These are phyloP conservation scores for Gossypium aridum DNA, from an alignment of 441 rosid species.

Conservation along the genomic window DNA sequence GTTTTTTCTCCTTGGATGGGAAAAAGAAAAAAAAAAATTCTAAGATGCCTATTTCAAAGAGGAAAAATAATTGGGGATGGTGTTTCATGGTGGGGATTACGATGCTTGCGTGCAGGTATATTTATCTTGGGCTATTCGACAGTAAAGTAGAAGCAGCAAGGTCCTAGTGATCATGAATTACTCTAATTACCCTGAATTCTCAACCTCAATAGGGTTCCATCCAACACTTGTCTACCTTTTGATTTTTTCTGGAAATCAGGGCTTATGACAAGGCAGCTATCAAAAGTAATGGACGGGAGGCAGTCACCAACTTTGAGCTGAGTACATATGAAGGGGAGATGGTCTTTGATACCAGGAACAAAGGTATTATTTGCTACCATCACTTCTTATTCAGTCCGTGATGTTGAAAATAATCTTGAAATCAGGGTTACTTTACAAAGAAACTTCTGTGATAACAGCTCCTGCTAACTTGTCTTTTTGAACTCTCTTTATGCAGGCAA, in stretches of 20 bases:
- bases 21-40: slow-evolving; percentile 5
- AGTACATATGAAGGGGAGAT: slow-evolving; percentile 59
- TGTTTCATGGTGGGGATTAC: slow-evolving; percentile 55
- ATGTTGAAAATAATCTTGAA: neutral
- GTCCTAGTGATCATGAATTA: slow-evolving; percentile 69
- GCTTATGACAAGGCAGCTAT: slow-evolving; percentile 95
- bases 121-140: slow-evolving; percentile 72
- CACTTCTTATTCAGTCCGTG: neutral
- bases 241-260: slow-evolving; percentile 61
- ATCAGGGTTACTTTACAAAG: neutral
- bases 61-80: slow-evolving; percentile 42
- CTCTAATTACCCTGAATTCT: slow-evolving; percentile 42
- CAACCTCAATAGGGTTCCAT: slow-evolving; percentile 36
- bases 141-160: slow-evolving; percentile 93
- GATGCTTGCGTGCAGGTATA: slow-evolving; percentile 75
- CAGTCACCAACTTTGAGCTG: slow-evolving; percentile 64
- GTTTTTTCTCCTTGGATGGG: slow-evolving; percentile 17
- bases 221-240: slow-evolving; percentile 45
- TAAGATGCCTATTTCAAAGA: slow-evolving; percentile 33
- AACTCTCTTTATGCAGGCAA: slow-evolving; percentile 31
- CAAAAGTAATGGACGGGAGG: slow-evolving; percentile 59
- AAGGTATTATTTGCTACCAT: slow-evolving; percentile 35
- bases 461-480: neutral
- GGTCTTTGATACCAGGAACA: slow-evolving; percentile 34
- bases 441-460: neutral